phyloP scores from a whole-genome alignment of 805 yeast species.

The Wickerhamiella siamensis region DNA sequence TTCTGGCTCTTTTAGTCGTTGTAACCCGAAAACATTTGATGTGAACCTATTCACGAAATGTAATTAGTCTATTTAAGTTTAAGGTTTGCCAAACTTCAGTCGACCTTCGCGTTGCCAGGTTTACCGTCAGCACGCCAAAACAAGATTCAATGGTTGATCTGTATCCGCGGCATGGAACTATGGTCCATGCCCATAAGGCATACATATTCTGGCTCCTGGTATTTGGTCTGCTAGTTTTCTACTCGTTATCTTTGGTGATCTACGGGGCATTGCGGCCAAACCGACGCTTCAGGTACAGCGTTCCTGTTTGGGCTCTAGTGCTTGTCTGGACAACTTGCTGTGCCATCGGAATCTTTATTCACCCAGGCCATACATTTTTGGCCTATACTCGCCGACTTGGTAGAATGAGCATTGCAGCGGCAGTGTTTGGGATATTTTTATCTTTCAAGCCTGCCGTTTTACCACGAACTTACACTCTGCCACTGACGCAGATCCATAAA shows the following conservation, averaged over 20 bases:
- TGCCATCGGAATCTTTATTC: conserved; percentile 9
- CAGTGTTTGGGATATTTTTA: conserved; percentile 62
- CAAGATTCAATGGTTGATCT: too few species aligned
- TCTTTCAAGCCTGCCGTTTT: conserved; percentile 74
- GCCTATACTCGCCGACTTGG: conserved; percentile 63
- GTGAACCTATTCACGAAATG: too few species aligned
- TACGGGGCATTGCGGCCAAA: conserved; percentile 2
- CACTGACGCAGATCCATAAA: conserved; percentile 68
- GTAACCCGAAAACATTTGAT: too few species aligned
- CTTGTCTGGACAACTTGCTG: conserved; percentile 7
- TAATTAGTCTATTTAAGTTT: too few species aligned
- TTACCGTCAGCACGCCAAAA: too few species aligned
- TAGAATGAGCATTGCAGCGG: conserved; percentile 54
- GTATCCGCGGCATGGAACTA: conserved; percentile 14
- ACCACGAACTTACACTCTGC: conserved; percentile 57
- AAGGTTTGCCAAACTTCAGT: too few species aligned
- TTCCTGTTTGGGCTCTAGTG: conserved; percentile 6
- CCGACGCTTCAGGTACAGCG: conserved; percentile 3
- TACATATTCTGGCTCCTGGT: conserved; percentile 8
- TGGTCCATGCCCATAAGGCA: conserved; percentile 13
- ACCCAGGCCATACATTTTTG: conserved; percentile 7
- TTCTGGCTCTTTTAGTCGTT: too few species aligned
- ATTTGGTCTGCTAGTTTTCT: conserved; percentile 7
- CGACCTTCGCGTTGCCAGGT: too few species aligned
- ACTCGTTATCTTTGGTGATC: conserved; percentile 7